phyloP scores from a whole-genome alignment of 2,329 filamentous ascomycete genomes.

The Aspergillus thermomutatus region DNA sequence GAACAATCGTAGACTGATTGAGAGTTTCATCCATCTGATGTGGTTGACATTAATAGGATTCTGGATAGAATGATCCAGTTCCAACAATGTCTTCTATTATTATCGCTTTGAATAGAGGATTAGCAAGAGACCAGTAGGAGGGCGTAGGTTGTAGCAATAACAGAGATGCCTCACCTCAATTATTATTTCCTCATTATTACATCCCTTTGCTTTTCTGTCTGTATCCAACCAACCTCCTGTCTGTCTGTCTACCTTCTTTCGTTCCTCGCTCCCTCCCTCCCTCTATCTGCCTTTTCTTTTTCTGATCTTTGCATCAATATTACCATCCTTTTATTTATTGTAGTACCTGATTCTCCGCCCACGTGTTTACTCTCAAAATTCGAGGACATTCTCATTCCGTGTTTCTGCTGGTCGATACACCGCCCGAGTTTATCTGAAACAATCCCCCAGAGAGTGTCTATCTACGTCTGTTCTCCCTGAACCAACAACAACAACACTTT shows the following conservation, averaged over 20 bases:
- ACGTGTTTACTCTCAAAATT: constrained; percentile 2
- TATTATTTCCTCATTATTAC: not conserved
- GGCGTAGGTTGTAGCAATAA: not conserved
- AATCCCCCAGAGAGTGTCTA: constrained; percentile 1
- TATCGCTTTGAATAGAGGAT: not conserved
- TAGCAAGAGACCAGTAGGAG: no score
- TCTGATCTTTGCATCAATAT: not conserved
- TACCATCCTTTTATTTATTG: not conserved
- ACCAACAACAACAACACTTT: not conserved
- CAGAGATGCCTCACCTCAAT: no score
- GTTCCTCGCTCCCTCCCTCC: not conserved
- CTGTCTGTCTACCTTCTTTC: constrained; percentile 3
- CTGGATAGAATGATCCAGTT: no score
- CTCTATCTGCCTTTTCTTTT: not conserved
- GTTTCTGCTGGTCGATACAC: constrained; percentile 1
- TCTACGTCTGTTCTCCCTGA: not conserved
- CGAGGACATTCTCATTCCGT: not conserved
- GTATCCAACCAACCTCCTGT: not conserved
- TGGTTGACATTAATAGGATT: not conserved
- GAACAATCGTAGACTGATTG: not conserved
- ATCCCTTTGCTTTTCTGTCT: not conserved
- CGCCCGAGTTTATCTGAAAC: constrained; percentile 8
- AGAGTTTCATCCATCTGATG: not conserved
- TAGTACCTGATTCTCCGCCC: not conserved
- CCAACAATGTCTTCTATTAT: not conserved